A percentile compares a stretch with the other conserved stretches of the same genome.
These are phyloP conservation scores for Heterobasidion parviporum DNA, from an alignment of 1,284 basidiomycete genomes.

Conservation along the genomic window DNA sequence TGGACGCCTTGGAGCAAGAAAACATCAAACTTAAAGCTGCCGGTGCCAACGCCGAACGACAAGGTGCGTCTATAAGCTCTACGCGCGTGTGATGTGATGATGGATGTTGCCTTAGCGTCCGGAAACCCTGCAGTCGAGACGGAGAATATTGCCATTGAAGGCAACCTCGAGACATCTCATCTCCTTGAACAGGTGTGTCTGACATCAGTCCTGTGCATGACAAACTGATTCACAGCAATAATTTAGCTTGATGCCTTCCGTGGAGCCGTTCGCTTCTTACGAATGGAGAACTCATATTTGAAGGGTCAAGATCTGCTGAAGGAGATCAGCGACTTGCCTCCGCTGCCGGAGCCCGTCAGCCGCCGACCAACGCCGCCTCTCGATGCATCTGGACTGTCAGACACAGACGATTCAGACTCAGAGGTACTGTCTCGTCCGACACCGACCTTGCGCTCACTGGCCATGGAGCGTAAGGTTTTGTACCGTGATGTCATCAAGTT, in stretches of 20 bases:
- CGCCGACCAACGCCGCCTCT: conserved; percentile 52
- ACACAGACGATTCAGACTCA: conserved; percentile 53
- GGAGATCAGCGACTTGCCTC: conserved; percentile 71
- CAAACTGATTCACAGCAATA: neutral
- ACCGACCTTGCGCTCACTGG: conserved; percentile 55
- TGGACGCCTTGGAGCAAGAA: conserved; percentile 83
- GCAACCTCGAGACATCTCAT: conserved; percentile 78
- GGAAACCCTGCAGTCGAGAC: conserved; percentile 47
- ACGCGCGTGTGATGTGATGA: neutral
- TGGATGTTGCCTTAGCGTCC: conserved; percentile 22
- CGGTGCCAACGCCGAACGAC: conserved; percentile 54
- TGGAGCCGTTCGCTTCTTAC: conserved; percentile 81
- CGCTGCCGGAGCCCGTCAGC: conserved; percentile 40
- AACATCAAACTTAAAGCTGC: conserved; percentile 74
- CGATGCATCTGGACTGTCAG: conserved; percentile 51
- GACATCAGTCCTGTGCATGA: neutral
- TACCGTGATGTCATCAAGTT: conserved; percentile 80
- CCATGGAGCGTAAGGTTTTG: conserved; percentile 74
- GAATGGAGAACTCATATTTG: conserved; percentile 87
- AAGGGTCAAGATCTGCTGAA: conserved; percentile 83
- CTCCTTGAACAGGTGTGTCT: conserved; percentile 70
- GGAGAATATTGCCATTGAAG: conserved; percentile 61
- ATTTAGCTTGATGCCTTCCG: conserved; percentile 82
- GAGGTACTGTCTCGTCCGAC: conserved; percentile 32
- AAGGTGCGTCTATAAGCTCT: conserved; percentile 35